Conservation (phyloP, 2,329 filamentous ascomycete species). For the Teratosphaeria destructans region DNA sequence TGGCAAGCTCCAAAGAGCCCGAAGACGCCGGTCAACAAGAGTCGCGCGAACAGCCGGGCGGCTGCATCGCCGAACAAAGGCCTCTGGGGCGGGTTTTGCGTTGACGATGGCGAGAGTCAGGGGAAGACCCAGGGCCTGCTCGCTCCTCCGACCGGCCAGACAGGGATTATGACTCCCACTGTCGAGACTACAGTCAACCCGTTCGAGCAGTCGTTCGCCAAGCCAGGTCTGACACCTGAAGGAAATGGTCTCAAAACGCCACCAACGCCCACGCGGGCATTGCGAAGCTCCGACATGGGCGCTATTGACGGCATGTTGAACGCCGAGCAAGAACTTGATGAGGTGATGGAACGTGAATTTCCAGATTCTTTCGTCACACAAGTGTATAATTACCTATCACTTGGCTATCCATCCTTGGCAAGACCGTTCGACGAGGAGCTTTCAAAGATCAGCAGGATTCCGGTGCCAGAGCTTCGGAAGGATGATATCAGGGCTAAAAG, state of each 20-base stretch:
- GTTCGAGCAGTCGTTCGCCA: slow-evolving; percentile 26
- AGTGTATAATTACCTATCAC: slow-evolving; percentile 91
- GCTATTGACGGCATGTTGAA: slow-evolving; percentile 32
- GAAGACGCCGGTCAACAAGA: slow-evolving; percentile 6
- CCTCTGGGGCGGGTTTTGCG: slow-evolving; percentile 68
- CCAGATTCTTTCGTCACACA: slow-evolving; percentile 80
- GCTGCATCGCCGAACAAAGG: slow-evolving; percentile 30
- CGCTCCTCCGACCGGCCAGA: slow-evolving; percentile 31
- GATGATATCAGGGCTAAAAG: slow-evolving; percentile 55
- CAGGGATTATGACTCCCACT: slow-evolving; percentile 41
- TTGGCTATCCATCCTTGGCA: slow-evolving; percentile 82
- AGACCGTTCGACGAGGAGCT: slow-evolving; percentile 77
- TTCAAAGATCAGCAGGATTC: slow-evolving; percentile 64
- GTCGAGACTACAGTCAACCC: slow-evolving; percentile 30
- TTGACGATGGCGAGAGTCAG: slow-evolving; percentile 28
- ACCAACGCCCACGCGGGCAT: slow-evolving; percentile 14
- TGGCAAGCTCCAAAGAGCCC: slow-evolving; percentile 37
- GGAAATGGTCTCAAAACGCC: slow-evolving; percentile 15
- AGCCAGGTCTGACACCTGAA: slow-evolving; percentile 8
- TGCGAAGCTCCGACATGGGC: slow-evolving; percentile 10
- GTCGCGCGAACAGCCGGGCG: not conserved
- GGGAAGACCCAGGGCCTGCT: slow-evolving; percentile 18
- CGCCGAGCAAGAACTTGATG: slow-evolving; percentile 31
- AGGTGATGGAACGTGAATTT: slow-evolving; percentile 53
- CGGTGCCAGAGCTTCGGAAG: slow-evolving; percentile 56